Percentiles rank a stretch among this genome's conserved stretches.
phyloP scores from a whole-genome alignment of 352 stramenopile genomes.

The Phytophthora pisi region DNA sequence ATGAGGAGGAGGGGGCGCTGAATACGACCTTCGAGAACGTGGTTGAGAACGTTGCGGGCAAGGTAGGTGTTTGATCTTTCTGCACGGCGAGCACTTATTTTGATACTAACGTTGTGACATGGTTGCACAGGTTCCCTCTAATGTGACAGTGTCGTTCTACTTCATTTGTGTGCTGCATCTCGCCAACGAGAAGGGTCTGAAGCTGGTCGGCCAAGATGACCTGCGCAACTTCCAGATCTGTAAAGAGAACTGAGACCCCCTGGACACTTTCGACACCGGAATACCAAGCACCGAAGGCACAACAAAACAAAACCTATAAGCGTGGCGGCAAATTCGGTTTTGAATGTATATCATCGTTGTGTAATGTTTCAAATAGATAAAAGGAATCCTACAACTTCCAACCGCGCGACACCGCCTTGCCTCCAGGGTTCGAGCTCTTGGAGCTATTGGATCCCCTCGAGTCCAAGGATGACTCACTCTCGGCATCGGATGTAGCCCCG shows the following conservation, averaged over 20 bases:
- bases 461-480: constrained; percentile 32
- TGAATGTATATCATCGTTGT: constrained; percentile 33
- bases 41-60: constrained; percentile 87
- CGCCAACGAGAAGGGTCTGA: constrained; percentile 97
- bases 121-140: constrained; percentile 77
- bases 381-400: constrained; percentile 58
- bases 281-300: constrained; percentile 17
- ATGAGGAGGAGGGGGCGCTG: constrained; percentile 13
- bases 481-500: constrained; percentile 24
- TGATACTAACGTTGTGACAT: constrained; percentile 11
- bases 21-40: constrained; percentile 90
- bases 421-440: constrained; percentile 17
- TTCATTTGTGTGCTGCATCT: constrained; percentile 99
- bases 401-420: constrained; percentile 46
- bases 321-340: constrained; percentile 23
- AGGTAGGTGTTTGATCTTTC: constrained; percentile 40
- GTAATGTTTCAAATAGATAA: constrained; percentile 42
- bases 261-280: constrained; percentile 7
- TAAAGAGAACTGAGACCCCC: constrained; percentile 37
- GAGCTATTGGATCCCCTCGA: constrained; percentile 27
- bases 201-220: constrained; percentile 81
- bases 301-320: constrained; percentile 22
- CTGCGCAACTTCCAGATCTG: constrained; percentile 79
- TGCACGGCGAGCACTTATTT: neutral
- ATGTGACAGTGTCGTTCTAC: constrained; percentile 98